These are phyloP conservation scores for Phaeotremella skinneri DNA, from an alignment of 768 basidiomycete genomes.

Conservation along the genomic window DNA sequence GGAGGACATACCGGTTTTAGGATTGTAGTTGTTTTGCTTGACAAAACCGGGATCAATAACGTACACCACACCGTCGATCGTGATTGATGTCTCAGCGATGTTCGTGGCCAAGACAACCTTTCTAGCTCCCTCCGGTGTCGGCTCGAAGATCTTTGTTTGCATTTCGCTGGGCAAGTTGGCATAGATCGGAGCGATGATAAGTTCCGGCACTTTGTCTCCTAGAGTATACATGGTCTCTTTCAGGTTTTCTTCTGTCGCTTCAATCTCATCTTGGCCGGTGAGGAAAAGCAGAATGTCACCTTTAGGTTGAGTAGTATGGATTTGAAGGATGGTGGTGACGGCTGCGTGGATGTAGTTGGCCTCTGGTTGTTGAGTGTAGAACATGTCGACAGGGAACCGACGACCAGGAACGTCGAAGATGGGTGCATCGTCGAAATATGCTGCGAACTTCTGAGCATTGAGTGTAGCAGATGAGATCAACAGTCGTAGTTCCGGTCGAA, in stretches of 20 bases:
- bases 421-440: conserved; percentile 94
- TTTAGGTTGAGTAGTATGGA: conserved; percentile 96
- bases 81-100: conserved; percentile 99
- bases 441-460: conserved; percentile 96
- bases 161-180: conserved; percentile 98
- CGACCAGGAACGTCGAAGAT: conserved; percentile 90
- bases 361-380: conserved; percentile 98
- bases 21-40: conserved; percentile 99
- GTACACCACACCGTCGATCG: conserved; percentile 98
- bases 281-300: conserved; percentile 97
- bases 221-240: conserved; percentile 91
- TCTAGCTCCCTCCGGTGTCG: conserved; percentile 90
- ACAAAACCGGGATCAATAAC: conserved; percentile 99
- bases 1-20: conserved; percentile 96
- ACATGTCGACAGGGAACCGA: conserved; percentile 94
- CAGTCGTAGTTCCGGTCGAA: conserved; percentile 86
- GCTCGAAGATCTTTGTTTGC: conserved; percentile 99
- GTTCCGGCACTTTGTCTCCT: conserved; percentile 91
- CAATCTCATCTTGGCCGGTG: conserved; percentile 99
- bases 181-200: conserved; percentile 96
- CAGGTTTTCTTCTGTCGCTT: conserved; percentile 92
- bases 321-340: conserved; percentile 98
- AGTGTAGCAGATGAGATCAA: conserved; percentile 90
- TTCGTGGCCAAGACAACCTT: conserved; percentile 94
- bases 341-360: conserved; percentile 98